Percentiles rank a stretch among this genome's conserved stretches.
phyloP scores from a whole-genome alignment of 1,284 basidiomycete genomes.

The Boletellus deceptivus region DNA sequence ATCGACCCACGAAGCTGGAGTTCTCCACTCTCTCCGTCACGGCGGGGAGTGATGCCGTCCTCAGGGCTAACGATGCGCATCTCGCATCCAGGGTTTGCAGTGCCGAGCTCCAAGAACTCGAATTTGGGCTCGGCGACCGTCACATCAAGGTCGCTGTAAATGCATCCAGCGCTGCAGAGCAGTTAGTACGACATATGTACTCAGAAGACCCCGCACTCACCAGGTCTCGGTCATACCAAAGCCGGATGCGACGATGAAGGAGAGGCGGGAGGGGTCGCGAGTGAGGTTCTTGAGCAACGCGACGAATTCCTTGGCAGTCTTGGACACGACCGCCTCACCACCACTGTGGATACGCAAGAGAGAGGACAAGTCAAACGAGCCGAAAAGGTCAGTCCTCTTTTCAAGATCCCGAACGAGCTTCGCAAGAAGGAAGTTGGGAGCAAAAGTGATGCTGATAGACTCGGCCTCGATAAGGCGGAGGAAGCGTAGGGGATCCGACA shows the following conservation, averaged over 20 bases:
- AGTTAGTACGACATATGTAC: background rate
- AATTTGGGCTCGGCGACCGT: slow-evolving; percentile 10
- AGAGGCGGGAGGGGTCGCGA: slow-evolving; percentile 10
- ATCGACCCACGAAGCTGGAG: slow-evolving; percentile 37
- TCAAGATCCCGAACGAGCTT: slow-evolving; percentile 35
- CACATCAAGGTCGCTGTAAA: slow-evolving; percentile 26
- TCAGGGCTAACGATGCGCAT: slow-evolving; percentile 31
- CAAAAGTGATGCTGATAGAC: slow-evolving; percentile 32
- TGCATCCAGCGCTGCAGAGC: slow-evolving; percentile 31
- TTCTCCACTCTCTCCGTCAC: slow-evolving; percentile 31
- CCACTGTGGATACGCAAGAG: slow-evolving; percentile 33
- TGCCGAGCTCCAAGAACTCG: slow-evolving; percentile 26
- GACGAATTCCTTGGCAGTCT: slow-evolving; percentile 36
- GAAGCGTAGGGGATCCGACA: slow-evolving; percentile 22
- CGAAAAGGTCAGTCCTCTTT: slow-evolving; percentile 18
- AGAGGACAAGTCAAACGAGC: slow-evolving; percentile 32
- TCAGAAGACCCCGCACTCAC: slow-evolving; percentile 3
- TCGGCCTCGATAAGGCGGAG: slow-evolving; percentile 28
- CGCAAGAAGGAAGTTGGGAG: slow-evolving; percentile 43
- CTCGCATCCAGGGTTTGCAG: slow-evolving; percentile 17
- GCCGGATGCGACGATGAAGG: slow-evolving; percentile 34
- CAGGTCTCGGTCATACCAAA: slow-evolving; percentile 45
- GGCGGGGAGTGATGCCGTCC: slow-evolving; percentile 22
- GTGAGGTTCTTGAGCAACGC: slow-evolving; percentile 30
- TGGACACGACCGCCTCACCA: slow-evolving; percentile 40